phyloP scores from a whole-genome alignment of 2,329 filamentous ascomycete species.

The Hypoxylon sp. region DNA sequence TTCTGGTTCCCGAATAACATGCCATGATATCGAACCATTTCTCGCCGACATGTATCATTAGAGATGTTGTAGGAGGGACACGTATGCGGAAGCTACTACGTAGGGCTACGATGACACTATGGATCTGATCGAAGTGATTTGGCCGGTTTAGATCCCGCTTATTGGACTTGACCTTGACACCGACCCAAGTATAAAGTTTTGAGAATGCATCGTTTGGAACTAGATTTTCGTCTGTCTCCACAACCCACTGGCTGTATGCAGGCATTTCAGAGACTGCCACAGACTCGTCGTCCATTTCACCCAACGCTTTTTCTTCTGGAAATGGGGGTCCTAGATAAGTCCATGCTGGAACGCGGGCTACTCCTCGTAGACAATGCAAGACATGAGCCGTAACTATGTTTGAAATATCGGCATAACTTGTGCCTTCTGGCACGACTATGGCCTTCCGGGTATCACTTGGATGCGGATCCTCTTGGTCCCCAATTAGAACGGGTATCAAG shows the following conservation, averaged over 20 bases:
- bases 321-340: slow-evolving; percentile 24
- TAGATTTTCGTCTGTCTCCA: slow-evolving; percentile 1
- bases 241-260: slow-evolving; percentile 29
- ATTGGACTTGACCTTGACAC: slow-evolving; percentile 34
- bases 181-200: slow-evolving; percentile 20
- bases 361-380: slow-evolving; percentile 3
- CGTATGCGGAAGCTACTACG: slow-evolving; percentile 20
- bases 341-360: slow-evolving; percentile 17
- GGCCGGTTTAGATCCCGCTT: slow-evolving; percentile 14
- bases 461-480: slow-evolving; percentile 10
- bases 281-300: slow-evolving; percentile 22
- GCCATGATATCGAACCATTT: neutral
- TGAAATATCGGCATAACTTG: neutral
- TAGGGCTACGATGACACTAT: slow-evolving; percentile 6
- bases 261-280: slow-evolving; percentile 5
- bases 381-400: neutral
- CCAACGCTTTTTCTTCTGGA: neutral
- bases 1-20: slow-evolving; percentile 2
- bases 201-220: neutral
- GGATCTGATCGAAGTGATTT: slow-evolving; percentile 33
- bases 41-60: slow-evolving; percentile 31
- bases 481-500: slow-evolving; percentile 19
- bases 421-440: neutral
- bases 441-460: slow-evolving; percentile 1
- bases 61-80: slow-evolving; percentile 19